Percentiles rank a stretch among this genome's conserved stretches.
Evolutionary conservation across 2,329 filamentous ascomycete genomes (phyloP).

Genomic region (Stagonosporopsis vannaccii): DNA sequence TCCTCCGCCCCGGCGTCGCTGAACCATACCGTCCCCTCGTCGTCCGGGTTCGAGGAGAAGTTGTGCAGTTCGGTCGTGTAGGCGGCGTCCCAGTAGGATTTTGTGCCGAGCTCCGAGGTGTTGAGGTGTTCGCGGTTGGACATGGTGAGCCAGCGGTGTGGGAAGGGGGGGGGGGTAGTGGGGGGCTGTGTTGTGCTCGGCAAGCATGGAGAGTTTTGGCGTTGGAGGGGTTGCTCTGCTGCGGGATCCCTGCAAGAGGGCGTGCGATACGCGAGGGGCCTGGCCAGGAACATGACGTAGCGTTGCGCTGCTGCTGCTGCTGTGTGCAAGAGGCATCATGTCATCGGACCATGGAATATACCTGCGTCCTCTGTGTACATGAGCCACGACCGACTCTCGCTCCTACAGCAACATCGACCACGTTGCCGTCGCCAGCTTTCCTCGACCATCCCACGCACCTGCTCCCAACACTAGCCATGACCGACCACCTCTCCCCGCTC

Average conservation of each 20-base stretch:
- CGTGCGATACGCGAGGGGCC: neutral
- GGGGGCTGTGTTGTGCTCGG: too few species aligned
- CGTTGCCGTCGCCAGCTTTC: neutral
- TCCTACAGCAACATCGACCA: neutral
- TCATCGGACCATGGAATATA: too few species aligned
- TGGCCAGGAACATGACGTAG: slow-evolving; percentile 6
- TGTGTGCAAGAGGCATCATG: too few species aligned
- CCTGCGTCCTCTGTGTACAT: too few species aligned
- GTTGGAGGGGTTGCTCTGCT: neutral
- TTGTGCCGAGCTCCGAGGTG: slow-evolving; percentile 84
- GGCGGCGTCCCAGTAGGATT: slow-evolving; percentile 69
- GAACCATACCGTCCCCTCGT: slow-evolving; percentile 96
- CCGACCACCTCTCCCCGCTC: slow-evolving; percentile 1
- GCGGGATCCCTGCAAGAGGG: slow-evolving; percentile 1
- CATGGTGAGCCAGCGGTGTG: slow-evolving; percentile 17
- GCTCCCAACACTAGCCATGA: neutral
- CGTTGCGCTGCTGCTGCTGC: too few species aligned
- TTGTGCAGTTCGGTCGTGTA: slow-evolving; percentile 77
- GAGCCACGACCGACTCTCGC: too few species aligned
- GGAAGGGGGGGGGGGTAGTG: neutral
- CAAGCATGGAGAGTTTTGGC: slow-evolving; percentile 9
- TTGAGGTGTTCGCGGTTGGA: slow-evolving; percentile 60
- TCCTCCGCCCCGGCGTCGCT: slow-evolving; percentile 87
- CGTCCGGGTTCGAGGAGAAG: slow-evolving; percentile 72
- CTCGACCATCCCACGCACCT: neutral